Percentiles rank a stretch among this genome's conserved stretches.
Conservation (phyloP, 1,139 yeast genomes). For the Diutina pseudorugosa region DNA sequence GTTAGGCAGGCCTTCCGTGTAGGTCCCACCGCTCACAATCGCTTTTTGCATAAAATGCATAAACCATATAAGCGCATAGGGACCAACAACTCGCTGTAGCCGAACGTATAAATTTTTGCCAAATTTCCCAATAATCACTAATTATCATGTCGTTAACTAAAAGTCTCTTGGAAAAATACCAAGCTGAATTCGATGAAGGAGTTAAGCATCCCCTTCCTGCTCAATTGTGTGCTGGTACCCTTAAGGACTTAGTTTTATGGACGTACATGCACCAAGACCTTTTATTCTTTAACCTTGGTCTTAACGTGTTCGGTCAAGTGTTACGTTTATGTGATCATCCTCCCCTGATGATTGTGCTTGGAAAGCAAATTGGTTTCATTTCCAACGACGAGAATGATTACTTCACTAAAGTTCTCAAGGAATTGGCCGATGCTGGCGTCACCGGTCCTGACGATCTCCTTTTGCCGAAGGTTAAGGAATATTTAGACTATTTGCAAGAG, state of each 20-base stretch:
- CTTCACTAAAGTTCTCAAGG: conserved; percentile 21
- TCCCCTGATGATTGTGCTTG: conserved; percentile 23
- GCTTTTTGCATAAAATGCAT: background rate
- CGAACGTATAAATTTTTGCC: background rate
- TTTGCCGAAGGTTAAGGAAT: conserved; percentile 24
- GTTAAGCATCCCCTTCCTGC: conserved; percentile 31
- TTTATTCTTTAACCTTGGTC: conserved; percentile 31
- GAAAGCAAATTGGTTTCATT: conserved; percentile 40
- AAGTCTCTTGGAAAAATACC: conserved; percentile 13
- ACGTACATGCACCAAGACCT: conserved; percentile 39
- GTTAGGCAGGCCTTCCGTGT: background rate
- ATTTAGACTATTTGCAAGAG: conserved; percentile 22
- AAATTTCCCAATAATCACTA: background rate
- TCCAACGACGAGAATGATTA: conserved; percentile 38
- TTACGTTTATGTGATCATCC: conserved; percentile 31
- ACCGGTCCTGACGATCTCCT: conserved; percentile 11
- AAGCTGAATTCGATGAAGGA: conserved; percentile 15
- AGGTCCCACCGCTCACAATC: background rate
- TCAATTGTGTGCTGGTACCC: conserved; percentile 34
- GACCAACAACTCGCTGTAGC: background rate
- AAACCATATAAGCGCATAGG: background rate
- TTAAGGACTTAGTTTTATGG: conserved; percentile 27
- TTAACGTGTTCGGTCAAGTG: conserved; percentile 32
- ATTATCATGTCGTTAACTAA: background rate
- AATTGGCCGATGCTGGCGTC: conserved; percentile 15